These are phyloP conservation scores for Euphrasia arctica DNA, from an alignment of 305 asterid species.

Conservation along the genomic window DNA sequence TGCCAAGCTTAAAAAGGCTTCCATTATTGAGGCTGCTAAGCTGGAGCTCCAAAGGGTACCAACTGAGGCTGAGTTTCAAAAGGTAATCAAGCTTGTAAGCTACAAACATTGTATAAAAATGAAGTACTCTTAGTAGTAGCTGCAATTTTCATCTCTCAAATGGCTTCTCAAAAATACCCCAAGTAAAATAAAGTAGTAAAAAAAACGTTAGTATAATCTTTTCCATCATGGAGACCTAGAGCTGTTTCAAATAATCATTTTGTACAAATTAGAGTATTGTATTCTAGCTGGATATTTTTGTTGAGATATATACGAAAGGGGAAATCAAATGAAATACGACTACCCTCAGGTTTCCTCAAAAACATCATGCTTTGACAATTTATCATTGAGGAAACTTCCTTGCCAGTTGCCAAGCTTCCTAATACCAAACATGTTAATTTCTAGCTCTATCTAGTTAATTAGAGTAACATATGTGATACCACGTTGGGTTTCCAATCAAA, in stretches of 20 bases:
- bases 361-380: background rate
- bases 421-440: background rate
- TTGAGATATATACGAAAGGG: background rate
- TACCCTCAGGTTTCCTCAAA: background rate
- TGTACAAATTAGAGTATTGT: background rate
- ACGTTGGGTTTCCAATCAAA: background rate
- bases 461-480: too few relatives aligned
- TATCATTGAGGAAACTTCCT: slow-evolving; percentile 1
- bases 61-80: slow-evolving; percentile 43
- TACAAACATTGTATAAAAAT: background rate
- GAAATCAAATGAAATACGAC: background rate
- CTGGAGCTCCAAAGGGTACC: slow-evolving; percentile 46
- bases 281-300: background rate
- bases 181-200: background rate
- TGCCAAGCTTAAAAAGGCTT: slow-evolving; percentile 74
- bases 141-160: background rate
- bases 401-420: background rate
- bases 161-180: background rate
- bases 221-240: background rate
- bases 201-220: background rate
- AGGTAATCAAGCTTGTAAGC: slow-evolving; percentile 43
- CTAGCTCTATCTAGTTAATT: background rate
- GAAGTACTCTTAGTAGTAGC: background rate
- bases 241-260: background rate
- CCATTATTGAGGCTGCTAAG: slow-evolving; percentile 69